Evolutionary conservation across 176 grass and related monocot species (phyloP), one percentile per base, ranked within the genome.

Genomic region (Eremochloa ophiuroides): DNA sequence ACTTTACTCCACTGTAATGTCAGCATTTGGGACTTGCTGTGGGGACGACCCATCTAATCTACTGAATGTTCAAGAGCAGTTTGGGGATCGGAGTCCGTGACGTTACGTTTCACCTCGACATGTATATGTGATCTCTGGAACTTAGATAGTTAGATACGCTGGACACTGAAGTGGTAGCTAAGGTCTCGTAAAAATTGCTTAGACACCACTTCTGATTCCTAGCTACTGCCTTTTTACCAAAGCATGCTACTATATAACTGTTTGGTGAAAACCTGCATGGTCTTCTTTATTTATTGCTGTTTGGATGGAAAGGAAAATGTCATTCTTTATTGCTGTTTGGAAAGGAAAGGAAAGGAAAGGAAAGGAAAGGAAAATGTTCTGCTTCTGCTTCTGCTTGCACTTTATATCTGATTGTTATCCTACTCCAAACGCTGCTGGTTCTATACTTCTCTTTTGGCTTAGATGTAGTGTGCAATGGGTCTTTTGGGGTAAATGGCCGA

Each of bases 1-100:
- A 29, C 84, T 90, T 86, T 75, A 90, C 74, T 86, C 84, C 68
- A 77, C 66, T 78, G 66, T 86, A 78, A 82, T 73, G 83, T 66
- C 46, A 26, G 40, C 26, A 29, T 62, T 29, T 28, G 43, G 10
- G 44, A 75, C 42, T 75, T 40, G 29, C 41, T 12, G 33, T 33
- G 46, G 30, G 41, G 43, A 79, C 20, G 46, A 74, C 20, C 26
- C 16, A 47, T 74, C 16, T 18, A 11, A n/a, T n/a, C 22, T 18
- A 16, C 58, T 67, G 62, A 23, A 66, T 28, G 22, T 48, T 23
- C 34, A 34, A 34, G n/a, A 62, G 41, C 22, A 16, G 30, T 68
- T 62, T 74, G 51, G 34, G 31, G 31, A 66, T 56, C 27, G 20
- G 27, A n/a, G 31, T 65, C 20, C 22, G 28, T 66, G 83, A 78